Percentiles rank a stretch among this genome's conserved stretches.
Evolutionary conservation across 2,329 filamentous ascomycete species (phyloP).

Genomic region (Aureobasidium sp.): DNA sequence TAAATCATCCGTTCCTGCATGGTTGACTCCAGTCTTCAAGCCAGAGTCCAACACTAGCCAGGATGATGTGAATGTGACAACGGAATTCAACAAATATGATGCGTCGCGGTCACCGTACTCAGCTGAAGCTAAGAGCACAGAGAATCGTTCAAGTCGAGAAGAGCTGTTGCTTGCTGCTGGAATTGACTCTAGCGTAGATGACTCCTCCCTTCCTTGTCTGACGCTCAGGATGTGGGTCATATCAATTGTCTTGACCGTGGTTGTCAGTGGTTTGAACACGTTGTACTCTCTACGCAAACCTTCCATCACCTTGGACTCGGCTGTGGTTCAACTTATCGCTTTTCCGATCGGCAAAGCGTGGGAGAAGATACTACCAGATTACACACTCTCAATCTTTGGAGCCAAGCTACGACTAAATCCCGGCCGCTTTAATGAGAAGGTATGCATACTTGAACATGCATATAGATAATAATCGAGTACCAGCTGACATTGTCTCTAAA

Average conservation of each 20-base stretch:
- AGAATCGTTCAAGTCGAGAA: no score
- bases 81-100: no score
- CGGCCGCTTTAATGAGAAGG: background rate
- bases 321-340: background rate
- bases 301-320: background rate
- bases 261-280: background rate
- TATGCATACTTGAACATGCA: background rate
- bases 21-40: no score
- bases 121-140: no score
- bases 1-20: no score
- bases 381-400: background rate
- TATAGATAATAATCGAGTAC: background rate
- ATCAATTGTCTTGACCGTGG: background rate
- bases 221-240: background rate
- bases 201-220: background rate
- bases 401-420: background rate
- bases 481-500: background rate
- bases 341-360: background rate
- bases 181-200: background rate
- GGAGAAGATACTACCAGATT: background rate
- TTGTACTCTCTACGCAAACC: conserved; percentile 16
- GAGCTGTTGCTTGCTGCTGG: background rate
- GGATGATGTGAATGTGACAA: no score
- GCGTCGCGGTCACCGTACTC: no score
- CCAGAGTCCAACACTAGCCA: no score